Percentiles rank a stretch among this genome's conserved stretches.
phyloP scores from a whole-genome alignment of 2,329 filamentous ascomycete genomes.

The Neofusicoccum umdonicola region DNA sequence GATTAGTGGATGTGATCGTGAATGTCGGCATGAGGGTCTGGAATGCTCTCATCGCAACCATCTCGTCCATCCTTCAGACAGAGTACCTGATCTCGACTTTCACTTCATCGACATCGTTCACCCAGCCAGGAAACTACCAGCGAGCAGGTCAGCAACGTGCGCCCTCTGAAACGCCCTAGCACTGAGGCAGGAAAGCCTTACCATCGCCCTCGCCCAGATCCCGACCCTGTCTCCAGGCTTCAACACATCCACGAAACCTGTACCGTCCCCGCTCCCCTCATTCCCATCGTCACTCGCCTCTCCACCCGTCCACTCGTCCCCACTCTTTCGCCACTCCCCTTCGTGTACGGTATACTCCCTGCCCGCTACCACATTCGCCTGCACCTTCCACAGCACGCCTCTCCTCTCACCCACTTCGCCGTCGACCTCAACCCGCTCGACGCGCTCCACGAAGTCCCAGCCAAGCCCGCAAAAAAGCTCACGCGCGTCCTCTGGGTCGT shows the following conservation, averaged over 20 bases:
- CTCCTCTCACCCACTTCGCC: conserved; percentile 4
- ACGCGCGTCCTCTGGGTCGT: background rate
- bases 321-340: conserved; percentile 4
- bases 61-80: background rate
- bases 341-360: background rate
- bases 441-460: conserved; percentile 13
- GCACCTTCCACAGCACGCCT: conserved; percentile 29
- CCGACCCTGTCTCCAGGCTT: conserved; percentile 28
- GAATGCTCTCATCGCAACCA: no score
- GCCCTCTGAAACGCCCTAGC: background rate
- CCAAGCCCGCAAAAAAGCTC: background rate
- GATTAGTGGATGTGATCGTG: no score
- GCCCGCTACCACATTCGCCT: conserved; percentile 30
- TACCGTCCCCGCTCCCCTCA: conserved; percentile 24
- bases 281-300: conserved; percentile 20
- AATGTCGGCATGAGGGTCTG: no score
- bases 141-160: conserved; percentile 14
- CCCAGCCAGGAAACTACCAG: conserved; percentile 30
- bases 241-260: conserved; percentile 28
- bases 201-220: conserved; percentile 35
- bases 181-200: conserved; percentile 18
- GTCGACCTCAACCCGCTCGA: conserved; percentile 9
- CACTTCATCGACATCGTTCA: conserved; percentile 26
- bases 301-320: background rate
- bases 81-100: conserved; percentile 22